phyloP scores from a whole-genome alignment of 2,329 filamentous ascomycete species.

The Fusarium drepaniforme region DNA sequence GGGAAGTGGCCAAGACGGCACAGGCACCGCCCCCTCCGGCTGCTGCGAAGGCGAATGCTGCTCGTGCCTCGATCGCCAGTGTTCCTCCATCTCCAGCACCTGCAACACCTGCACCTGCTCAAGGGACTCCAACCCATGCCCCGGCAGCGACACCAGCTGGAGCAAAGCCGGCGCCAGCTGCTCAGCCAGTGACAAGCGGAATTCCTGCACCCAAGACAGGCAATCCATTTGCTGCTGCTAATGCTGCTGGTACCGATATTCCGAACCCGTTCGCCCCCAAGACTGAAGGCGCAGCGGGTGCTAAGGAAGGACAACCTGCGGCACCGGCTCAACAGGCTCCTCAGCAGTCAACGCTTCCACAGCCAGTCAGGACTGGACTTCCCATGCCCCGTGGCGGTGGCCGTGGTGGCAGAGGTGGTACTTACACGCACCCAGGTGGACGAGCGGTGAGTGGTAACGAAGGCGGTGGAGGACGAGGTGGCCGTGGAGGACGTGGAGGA shows the following conservation, averaged over 20 bases:
- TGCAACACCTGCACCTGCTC: conserved; percentile 33
- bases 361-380: conserved; percentile 51
- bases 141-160: conserved; percentile 30
- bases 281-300: conserved; percentile 31
- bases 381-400: conserved; percentile 57
- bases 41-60: conserved; percentile 40
- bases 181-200: conserved; percentile 31
- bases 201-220: conserved; percentile 39
- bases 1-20: conserved; percentile 78
- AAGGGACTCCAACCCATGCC: conserved; percentile 21
- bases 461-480: conserved; percentile 50
- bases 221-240: conserved; percentile 51
- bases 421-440: conserved; percentile 54
- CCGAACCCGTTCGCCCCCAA: conserved; percentile 47
- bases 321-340: conserved; percentile 25
- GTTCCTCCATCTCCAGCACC: conserved; percentile 39
- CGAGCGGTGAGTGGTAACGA: conserved; percentile 51
- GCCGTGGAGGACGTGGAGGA: conserved; percentile 56
- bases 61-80: conserved; percentile 38
- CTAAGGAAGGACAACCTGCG: conserved; percentile 27
- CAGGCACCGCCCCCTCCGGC: conserved; percentile 46
- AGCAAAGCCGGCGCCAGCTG: conserved; percentile 30
- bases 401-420: conserved; percentile 51
- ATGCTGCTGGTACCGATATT: conserved; percentile 23
- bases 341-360: conserved; percentile 33